Base-by-base conservation (phyloP, 2,329 filamentous ascomycete genomes). In the Phialocephala sp. region DNA sequence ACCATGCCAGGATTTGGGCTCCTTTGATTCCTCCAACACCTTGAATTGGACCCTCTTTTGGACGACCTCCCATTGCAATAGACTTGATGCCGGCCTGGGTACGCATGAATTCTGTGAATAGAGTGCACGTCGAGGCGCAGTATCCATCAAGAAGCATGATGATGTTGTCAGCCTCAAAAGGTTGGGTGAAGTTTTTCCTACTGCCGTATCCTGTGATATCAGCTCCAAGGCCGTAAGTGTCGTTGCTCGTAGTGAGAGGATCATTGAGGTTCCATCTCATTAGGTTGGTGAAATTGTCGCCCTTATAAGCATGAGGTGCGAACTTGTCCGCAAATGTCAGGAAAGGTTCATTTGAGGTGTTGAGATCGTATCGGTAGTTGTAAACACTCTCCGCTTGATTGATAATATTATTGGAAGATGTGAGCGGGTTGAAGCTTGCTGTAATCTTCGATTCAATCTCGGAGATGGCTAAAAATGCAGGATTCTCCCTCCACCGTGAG, bases 21-120 rank as follows among this genome's bases (percentile, higher is more conserved):
- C 89, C 89, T 71, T 89, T 87, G 57, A 87, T 83, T n/a, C 88
- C 89, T n/a, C 88, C 87, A 20, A 89, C 80, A 4, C 81, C 83
- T 78, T 90, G 87, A 79, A 89, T 90, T 0, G 84, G 82, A 0
- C 78, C 77, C 0, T 79, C 71, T 12, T 78, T 76, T 0, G 88
- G 84, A 0, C 85, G 83, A 1, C 89, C 89, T 11, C 89, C 89
- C 27, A 88, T 79, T 1, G 81, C 81, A 55, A 90, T 80, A 41
- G 84, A 84, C 68, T 83, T 84, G 1, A 90, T 83, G 24, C 83
- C 82, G 37, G 79, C 80, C 64, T 81, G 79, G 65, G 79, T 76
- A 8, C 81, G 80, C 79, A 89, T 82, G 27, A 87, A 79, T 54
- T 86, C 82, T 14, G 80, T 79, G 73, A 89, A 86, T 47, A 86